Evolutionary conservation across 78 protist species (phyloP), one percentile per base, ranked within the genome.

Genomic region (Cavenderia fasciculata): DNA sequence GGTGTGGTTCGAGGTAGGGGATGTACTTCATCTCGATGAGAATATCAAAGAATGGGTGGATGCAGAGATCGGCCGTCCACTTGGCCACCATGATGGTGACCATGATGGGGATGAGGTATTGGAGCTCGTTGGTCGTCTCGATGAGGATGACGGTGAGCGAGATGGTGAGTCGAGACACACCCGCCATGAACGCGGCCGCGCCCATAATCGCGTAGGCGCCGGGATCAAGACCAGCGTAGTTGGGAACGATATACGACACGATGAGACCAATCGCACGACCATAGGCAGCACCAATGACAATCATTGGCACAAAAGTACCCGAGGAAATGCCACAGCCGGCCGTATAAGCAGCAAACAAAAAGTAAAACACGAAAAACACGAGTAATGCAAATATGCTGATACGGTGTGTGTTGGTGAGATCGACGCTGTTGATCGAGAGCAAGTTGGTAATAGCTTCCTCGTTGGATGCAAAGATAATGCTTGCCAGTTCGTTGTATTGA

Each of bases 131-230:
- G 0, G 93, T 86, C 6, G 70, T 65, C 16, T 87, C 93, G 12
- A 87, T 87, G 27, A 87, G 59, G 59, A 87, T 87, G 18, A 77
- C 93, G 21, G 93, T 56, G 16, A 87, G 76, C 4, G 78, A 63
- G 2, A 68, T 40, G 16, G 93, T 87, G 2, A 87, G 71, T 18
- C 86, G 47, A 12, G 78, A 74, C 6, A 87, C 90, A 31, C 99
- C 99, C 41, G 90, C 94, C 76, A 97, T 93, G 31, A 95, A 52
- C 0, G 98, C 92, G 4, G 97, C 98, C 0, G 97, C 96, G 21
- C 99, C 99, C 72, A 97, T 88, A 11, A 95, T 70, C 1, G 99
- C 98, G 19, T 74, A 87, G 43, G 65, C 69, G 59, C 93, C 86
- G 0, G 93, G 93, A 63, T 87, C 93, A 34, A 87, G 62, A 0